phyloP scores from a whole-genome alignment of 108 stramenopile species.

The Mediolabrus comicus region DNA sequence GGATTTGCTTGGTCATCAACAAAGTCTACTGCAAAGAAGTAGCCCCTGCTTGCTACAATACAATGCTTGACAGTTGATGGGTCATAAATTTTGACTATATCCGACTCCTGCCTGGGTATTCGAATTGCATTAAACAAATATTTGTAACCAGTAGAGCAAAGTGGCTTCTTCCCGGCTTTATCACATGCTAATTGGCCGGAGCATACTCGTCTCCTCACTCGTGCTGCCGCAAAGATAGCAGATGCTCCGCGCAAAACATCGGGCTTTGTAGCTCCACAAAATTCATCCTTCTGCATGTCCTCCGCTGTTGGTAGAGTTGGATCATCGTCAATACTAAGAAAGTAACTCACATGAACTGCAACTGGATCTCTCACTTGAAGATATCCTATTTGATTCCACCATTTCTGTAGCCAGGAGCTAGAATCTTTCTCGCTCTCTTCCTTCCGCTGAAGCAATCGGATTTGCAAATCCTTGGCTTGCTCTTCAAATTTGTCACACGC shows the following conservation, averaged over 20 bases:
- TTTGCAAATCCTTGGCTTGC: conserved; percentile 45
- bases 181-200: conserved; percentile 34
- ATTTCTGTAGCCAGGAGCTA: conserved; percentile 61
- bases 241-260: conserved; percentile 42
- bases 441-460: conserved; percentile 39
- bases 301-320: conserved; percentile 11
- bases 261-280: not conserved
- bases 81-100: conserved; percentile 57
- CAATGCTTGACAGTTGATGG: conserved; percentile 49
- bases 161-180: conserved; percentile 33
- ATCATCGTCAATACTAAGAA: conserved; percentile 60
- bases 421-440: conserved; percentile 29
- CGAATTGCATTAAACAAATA: conserved; percentile 77
- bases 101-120: conserved; percentile 48
- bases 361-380: conserved; percentile 67
- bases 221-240: conserved; percentile 25
- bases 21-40: conserved; percentile 64
- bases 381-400: conserved; percentile 67
- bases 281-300: not conserved
- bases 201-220: conserved; percentile 27
- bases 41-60: conserved; percentile 54
- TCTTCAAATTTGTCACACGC: conserved; percentile 42
- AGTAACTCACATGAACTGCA: conserved; percentile 66
- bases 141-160: conserved; percentile 60
- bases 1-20: conserved; percentile 2